Percentiles rank a stretch among this genome's conserved stretches.
These are phyloP conservation scores for Stenogyne calaminthoides DNA, from an alignment of 305 asterid species.

Conservation along the genomic window DNA sequence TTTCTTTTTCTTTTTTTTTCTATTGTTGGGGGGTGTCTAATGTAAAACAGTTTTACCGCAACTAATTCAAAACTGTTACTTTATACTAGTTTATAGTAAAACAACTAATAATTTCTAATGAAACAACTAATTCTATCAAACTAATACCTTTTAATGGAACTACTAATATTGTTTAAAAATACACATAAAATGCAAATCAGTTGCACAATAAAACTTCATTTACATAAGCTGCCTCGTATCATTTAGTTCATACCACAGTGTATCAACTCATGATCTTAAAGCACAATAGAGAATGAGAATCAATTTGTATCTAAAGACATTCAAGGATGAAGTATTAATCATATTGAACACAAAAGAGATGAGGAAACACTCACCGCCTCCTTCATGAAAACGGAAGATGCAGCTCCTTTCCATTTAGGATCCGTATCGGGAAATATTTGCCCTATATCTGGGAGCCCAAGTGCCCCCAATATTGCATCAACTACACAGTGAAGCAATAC, in stretches of 20 bases:
- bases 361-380: conserved; percentile 68
- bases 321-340: not conserved
- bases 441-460: conserved; percentile 95
- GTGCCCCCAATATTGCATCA: conserved; percentile 92
- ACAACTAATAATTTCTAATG: no score
- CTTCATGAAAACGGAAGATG: conserved; percentile 82
- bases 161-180: no score
- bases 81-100: no score
- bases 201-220: no score
- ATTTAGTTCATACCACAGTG: not conserved
- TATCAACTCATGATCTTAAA: not conserved
- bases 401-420: conserved; percentile 97
- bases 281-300: not conserved
- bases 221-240: not conserved
- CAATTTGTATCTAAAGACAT: not conserved
- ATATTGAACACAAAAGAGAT: not conserved
- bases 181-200: no score
- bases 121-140: no score
- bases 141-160: no score
- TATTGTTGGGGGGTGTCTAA: no score
- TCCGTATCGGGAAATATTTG: conserved; percentile 93
- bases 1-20: no score
- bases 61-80: no score
- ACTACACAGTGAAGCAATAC: conserved; percentile 98
- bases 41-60: no score